Conservation (phyloP, 345 rosid genomes). For the Euphorbia tirucalli region DNA sequence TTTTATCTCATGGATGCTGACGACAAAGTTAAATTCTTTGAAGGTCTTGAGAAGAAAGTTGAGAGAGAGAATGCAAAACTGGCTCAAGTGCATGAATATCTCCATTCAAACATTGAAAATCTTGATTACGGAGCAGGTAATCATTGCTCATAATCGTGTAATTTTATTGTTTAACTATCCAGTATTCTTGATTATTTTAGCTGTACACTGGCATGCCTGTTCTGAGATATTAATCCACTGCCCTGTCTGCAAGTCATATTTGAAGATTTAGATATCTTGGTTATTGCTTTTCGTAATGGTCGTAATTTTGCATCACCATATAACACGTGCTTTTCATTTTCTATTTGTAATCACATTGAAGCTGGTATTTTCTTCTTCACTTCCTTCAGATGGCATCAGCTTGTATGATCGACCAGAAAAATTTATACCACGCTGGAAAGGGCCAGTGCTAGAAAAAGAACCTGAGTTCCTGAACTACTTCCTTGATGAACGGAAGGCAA, state of each 20-base stretch:
- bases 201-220: not conserved
- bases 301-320: not conserved
- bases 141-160: constrained; percentile 2
- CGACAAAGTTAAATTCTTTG: constrained; percentile 69
- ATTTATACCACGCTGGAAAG: constrained; percentile 86
- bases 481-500: constrained; percentile 47
- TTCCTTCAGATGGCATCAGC: constrained; percentile 71
- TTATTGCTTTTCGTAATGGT: constrained; percentile 1
- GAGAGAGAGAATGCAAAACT: constrained; percentile 75
- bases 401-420: constrained; percentile 76
- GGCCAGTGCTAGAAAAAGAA: constrained; percentile 54
- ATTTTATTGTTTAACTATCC: not conserved
- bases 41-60: constrained; percentile 83
- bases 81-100: constrained; percentile 63
- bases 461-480: constrained; percentile 52
- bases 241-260: not conserved
- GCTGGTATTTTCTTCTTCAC: constrained; percentile 24
- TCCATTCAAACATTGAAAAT: constrained; percentile 84
- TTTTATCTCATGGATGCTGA: constrained; percentile 67
- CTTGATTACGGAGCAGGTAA: constrained; percentile 92
- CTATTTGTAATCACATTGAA: constrained; percentile 13
- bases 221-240: not conserved
- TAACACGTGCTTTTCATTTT: not conserved
- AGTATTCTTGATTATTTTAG: not conserved
- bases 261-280: not conserved